Base-by-base conservation (phyloP, 331 rosid genomes). In the Acacia concinna region DNA sequence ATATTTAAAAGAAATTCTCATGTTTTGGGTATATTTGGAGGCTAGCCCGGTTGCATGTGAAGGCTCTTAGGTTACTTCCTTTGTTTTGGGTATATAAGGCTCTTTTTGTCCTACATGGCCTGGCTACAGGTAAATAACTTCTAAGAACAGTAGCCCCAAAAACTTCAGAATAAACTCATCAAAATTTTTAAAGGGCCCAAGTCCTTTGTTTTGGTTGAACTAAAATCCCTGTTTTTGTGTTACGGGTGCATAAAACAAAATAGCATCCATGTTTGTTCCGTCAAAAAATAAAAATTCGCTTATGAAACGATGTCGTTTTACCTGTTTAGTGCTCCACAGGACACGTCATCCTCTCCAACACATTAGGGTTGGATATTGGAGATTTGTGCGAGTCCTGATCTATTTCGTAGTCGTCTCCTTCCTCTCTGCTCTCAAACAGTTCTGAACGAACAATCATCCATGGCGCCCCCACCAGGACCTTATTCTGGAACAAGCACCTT, bases 401-500 rank as follows among this genome's bases (percentile, higher is more conserved):
- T 20, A 20, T 37, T 51, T 23, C 21, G 21, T 3, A n/a, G 31
- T 32, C 21, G 13, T 13, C 77, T 73, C 67, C 31, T 32, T n/a
- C n/a, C 37, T 76, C 41, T 23, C 41, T 30, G 51, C 41, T 60
- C 18, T 38, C 72, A 11, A 66, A 23, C 46, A 8, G 46, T 66
- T 7, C 18, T n/a, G 31, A 67, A 37, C n/a, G n/a, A 43, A 21
- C 11, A 52, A 28, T 2, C 32, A 41, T 38, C 30, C 72, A 11
- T 88, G 91, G 84, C 91, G 27, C 88, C 88, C 3, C 89, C 85
- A 68, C 86, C 91, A 2, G 91, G 91, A 73, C 91, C 86, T 68
- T 88, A 88, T 81, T 88, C 91, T n/a, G 91, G 89, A 69, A 88
- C 85, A 32, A 88, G 91, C 78, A 86, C 91, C 52, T 87, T 88